phyloP scores from a whole-genome alignment of 345 rosid genomes.

The Eucalyptus curtisii region DNA sequence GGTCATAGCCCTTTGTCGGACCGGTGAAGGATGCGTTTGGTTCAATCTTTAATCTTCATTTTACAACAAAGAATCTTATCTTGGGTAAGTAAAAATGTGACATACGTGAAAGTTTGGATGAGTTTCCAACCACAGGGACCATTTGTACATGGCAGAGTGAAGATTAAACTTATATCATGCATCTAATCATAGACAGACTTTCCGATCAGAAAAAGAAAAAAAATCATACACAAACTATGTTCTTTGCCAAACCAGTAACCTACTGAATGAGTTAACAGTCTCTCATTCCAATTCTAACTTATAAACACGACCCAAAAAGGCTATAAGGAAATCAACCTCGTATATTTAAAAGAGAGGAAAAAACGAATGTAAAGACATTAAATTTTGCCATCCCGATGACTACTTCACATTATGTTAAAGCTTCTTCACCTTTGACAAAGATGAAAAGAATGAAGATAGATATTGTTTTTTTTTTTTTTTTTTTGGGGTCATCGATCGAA shows the following conservation, averaged over 20 bases:
- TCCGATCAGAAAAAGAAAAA: too few relatives aligned
- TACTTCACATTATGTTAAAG: background rate
- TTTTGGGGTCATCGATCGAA: background rate
- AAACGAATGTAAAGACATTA: background rate
- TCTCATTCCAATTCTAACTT: background rate
- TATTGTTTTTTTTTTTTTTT: too few relatives aligned
- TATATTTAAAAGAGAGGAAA: background rate
- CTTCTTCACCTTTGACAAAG: too few relatives aligned
- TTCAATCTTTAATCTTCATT: background rate
- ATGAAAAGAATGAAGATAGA: too few relatives aligned
- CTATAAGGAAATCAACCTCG: accelerated
- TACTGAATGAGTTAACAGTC: background rate
- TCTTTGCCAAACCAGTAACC: background rate
- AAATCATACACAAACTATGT: background rate
- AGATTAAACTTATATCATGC: background rate
- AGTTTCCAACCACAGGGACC: background rate
- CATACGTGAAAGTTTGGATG: background rate
- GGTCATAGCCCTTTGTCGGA: accelerated
- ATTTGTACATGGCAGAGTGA: background rate
- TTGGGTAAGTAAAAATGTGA: accelerated
- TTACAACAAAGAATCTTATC: background rate
- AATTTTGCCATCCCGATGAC: background rate
- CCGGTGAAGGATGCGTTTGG: accelerated
- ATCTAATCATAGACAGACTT: background rate
- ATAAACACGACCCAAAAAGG: background rate